Evolutionary conservation across 1,284 basidiomycete species (phyloP).

Genomic region (Austroboletus niveus): DNA sequence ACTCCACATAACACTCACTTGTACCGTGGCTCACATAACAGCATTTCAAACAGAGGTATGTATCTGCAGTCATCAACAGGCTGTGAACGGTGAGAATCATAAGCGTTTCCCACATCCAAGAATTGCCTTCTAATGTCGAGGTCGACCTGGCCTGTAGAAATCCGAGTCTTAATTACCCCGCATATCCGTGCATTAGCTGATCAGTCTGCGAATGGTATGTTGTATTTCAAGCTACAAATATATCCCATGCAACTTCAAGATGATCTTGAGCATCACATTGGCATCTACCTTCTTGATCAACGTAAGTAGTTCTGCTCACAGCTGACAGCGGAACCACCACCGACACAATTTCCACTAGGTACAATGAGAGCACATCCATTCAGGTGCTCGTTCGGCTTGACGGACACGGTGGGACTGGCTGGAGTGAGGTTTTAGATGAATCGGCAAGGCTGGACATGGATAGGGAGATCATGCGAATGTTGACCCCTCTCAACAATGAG

Average conservation of each 20-base stretch:
- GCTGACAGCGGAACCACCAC: conserved; percentile 21
- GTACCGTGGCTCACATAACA: conserved; percentile 10
- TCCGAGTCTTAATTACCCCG: conserved; percentile 45
- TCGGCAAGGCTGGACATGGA: neutral
- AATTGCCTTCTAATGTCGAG: conserved; percentile 43
- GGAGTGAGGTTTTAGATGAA: conserved; percentile 41
- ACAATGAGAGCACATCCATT: conserved; percentile 44
- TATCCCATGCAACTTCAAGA: neutral
- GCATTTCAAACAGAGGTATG: conserved; percentile 25
- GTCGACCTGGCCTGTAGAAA: conserved; percentile 39
- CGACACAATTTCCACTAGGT: conserved; percentile 16
- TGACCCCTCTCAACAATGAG: conserved; percentile 48
- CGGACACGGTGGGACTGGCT: conserved; percentile 40
- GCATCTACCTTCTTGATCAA: conserved; percentile 45
- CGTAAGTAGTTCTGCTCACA: conserved; percentile 49
- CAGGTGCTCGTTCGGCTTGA: conserved; percentile 43
- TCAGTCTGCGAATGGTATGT: conserved; percentile 28
- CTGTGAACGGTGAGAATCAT: conserved; percentile 22
- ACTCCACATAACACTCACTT: conserved; percentile 33
- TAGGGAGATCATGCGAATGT: conserved; percentile 34
- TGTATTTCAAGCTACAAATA: conserved; percentile 47
- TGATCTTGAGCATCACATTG: neutral
- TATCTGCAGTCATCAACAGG: conserved; percentile 33
- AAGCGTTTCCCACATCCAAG: conserved; percentile 38
- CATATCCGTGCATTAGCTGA: conserved; percentile 42